Base-by-base conservation (phyloP, 2,329 filamentous ascomycete genomes). In the Colletotrichum tropicale region DNA sequence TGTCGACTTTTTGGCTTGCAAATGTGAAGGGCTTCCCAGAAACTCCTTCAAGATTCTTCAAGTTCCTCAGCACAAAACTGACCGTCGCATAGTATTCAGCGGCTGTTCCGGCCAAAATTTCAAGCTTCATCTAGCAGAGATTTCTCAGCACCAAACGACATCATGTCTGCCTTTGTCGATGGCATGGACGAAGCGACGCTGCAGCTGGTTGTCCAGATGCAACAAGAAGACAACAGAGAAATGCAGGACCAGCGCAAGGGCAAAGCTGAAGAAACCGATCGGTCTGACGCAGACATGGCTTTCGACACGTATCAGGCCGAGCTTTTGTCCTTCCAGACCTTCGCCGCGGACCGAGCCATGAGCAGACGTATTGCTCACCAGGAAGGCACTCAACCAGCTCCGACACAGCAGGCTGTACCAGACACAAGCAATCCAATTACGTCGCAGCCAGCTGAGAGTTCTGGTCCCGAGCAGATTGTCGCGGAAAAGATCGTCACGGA, bases 401-500 rank as follows among this genome's bases (percentile, higher is more conserved):
- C 18, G 5, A 6, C 9, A 43, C 38, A 43, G 18, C 38, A 43
- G 3, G 38, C 18, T 2, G 9, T n/a, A 10, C 18, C 38, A 3
- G 18, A 43, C 9, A 6, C 38, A n/a, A 43, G 18, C 38, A 43
- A 43, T 5, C 38, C 9, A 43, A 6, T 10, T 43, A n/a, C 38
- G 12, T 43, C 18, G 18, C 18, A 43, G 38, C 38, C 9, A 43
- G 38, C 18, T 12, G 18, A 43, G 38, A 43, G 38, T 18, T 43
- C 9, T 18, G 3, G 38, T 7, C 9, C 38, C 38, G 5, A n/a
- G 38, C 18, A 43, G 18, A 6, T n/a, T 5, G 38, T 43, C 9
- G 8, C 38, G 5, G 9, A 10, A 0, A 18, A 43, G 18, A 12
- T n/a, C 1, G 38, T 43, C 18, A 4, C 18, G 0, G 9, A 43